Base-by-base conservation (phyloP, 495 filamentous ascomycete species). In the Neurospora intermedia region DNA sequence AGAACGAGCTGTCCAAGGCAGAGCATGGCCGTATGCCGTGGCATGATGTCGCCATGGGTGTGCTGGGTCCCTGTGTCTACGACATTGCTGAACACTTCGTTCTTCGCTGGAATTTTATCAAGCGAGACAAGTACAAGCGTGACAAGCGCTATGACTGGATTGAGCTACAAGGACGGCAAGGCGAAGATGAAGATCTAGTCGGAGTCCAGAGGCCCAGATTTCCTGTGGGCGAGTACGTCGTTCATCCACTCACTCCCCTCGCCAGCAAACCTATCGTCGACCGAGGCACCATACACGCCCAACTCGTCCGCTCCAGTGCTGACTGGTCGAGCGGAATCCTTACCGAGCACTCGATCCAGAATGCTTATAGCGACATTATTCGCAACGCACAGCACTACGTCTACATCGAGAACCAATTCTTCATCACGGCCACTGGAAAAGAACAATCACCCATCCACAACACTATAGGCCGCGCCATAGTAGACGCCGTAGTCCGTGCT, bases 331-430 rank as follows among this genome's bases (percentile, higher is more conserved):
- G 93, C 78, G 95, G 95, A 1, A 95, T 98, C 75, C 78, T 97
- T 13, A 89, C 87, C 3, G 96, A 99, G 72, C 92, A 94, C 74
- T 94, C 91, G 75, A 97, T 99, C 66, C 93, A 96, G 74, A 97
- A 93, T 77, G 95, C 96, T 10, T 98, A 98, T 79, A 89, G 85
- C 72, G 92, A 97, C 71, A 82, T 94, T 35, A 99, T 98, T 75
- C 83, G 89, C 38, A 91, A 91, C 70, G 95, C 95, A 0, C 81
- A 95, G 81, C 93, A 98, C 79, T 97, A 90, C 78, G 91, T 98
- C 69, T 98, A 98, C 82, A 97, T 98, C 74, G 94, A 98, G 81
- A 98, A 98, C 76, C 95, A 98, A 75, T 97, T 98, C 85, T 98
- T 98, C 86, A 96, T 97, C 77, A 97, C 94, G 13, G 94, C 95